These are phyloP conservation scores for Massariosphaeria phaeospora DNA, from an alignment of 495 filamentous ascomycete species.

Conservation along the genomic window DNA sequence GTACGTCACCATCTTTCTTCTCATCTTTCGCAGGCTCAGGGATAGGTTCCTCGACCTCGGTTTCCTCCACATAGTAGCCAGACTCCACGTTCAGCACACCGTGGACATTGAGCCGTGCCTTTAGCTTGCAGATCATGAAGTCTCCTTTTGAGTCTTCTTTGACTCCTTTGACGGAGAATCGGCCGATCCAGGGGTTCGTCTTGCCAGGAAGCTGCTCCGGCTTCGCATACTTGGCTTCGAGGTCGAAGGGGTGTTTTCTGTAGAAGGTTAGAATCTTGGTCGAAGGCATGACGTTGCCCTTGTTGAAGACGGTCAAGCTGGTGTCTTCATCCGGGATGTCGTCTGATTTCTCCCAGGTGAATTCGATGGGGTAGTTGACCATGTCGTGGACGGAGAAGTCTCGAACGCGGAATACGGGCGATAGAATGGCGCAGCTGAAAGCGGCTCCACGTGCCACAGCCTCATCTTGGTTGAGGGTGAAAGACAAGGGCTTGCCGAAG, in stretches of 20 bases:
- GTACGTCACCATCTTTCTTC: slow-evolving; percentile 57
- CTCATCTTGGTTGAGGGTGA: slow-evolving; percentile 98
- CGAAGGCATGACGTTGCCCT: slow-evolving; percentile 93
- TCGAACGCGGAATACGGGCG: slow-evolving; percentile 95
- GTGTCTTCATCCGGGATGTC: slow-evolving; percentile 99
- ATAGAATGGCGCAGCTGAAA: slow-evolving; percentile 97
- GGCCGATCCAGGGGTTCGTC: slow-evolving; percentile 88
- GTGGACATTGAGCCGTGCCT: slow-evolving; percentile 95
- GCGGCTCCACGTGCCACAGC: slow-evolving; percentile 93
- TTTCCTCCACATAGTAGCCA: slow-evolving; percentile 96
- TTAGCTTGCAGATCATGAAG: slow-evolving; percentile 90
- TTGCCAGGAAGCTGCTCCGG: slow-evolving; percentile 86
- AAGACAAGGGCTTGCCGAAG: slow-evolving; percentile 88
- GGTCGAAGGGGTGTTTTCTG: slow-evolving; percentile 93
- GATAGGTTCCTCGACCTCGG: slow-evolving; percentile 93
- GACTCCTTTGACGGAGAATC: slow-evolving; percentile 66
- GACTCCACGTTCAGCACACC: slow-evolving; percentile 94
- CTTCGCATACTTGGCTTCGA: slow-evolving; percentile 90
- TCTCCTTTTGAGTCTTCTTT: slow-evolving; percentile 56
- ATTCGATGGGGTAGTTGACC: slow-evolving; percentile 97
- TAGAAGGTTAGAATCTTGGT: slow-evolving; percentile 99
- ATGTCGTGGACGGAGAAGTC: slow-evolving; percentile 97
- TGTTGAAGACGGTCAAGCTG: slow-evolving; percentile 94
- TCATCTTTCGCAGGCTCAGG: slow-evolving; percentile 51
- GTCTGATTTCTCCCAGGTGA: slow-evolving; percentile 97